Evolutionary conservation across 345 rosid genomes (phyloP).

Genomic region (Tarenaya hassleriana): DNA sequence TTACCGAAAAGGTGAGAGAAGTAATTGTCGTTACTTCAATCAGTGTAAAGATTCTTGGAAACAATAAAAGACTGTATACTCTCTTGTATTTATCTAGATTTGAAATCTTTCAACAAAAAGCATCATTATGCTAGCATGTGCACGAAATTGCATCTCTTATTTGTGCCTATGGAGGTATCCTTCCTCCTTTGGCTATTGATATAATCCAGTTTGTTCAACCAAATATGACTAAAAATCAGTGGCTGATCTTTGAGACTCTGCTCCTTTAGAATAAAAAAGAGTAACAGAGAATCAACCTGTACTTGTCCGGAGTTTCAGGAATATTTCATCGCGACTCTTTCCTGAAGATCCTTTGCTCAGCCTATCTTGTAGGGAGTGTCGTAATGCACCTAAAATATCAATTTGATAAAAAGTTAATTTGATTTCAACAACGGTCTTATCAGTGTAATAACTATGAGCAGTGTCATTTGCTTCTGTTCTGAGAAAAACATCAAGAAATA

Average conservation of each 20-base stretch:
- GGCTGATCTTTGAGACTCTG: conserved; percentile 12
- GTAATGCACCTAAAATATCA: conserved; percentile 59
- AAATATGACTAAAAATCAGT: conserved; percentile 5
- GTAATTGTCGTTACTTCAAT: no score
- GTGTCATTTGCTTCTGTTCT: conserved; percentile 17
- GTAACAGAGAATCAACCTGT: conserved; percentile 45
- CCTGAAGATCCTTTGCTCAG: conserved; percentile 86
- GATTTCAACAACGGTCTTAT: no score
- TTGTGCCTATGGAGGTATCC: no score
- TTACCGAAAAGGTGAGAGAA: no score
- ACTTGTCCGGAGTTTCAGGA: conserved; percentile 80
- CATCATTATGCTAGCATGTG: no score
- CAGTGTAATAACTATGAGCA: conserved; percentile 21
- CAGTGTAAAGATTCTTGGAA: no score
- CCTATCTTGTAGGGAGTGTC: conserved; percentile 85
- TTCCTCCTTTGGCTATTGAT: not conserved
- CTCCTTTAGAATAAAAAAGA: not conserved
- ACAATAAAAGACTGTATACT: no score
- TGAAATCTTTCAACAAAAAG: no score
- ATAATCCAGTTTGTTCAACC: conserved; percentile 3
- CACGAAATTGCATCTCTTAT: no score
- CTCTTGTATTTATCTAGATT: no score
- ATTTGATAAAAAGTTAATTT: no score
- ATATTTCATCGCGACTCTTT: conserved; percentile 81
- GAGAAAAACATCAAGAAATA: no score